A percentile compares a stretch with the other conserved stretches of the same genome.
Conservation (phyloP, 192 early-diverging fungal species). For the Coemansia sp. region DNA sequence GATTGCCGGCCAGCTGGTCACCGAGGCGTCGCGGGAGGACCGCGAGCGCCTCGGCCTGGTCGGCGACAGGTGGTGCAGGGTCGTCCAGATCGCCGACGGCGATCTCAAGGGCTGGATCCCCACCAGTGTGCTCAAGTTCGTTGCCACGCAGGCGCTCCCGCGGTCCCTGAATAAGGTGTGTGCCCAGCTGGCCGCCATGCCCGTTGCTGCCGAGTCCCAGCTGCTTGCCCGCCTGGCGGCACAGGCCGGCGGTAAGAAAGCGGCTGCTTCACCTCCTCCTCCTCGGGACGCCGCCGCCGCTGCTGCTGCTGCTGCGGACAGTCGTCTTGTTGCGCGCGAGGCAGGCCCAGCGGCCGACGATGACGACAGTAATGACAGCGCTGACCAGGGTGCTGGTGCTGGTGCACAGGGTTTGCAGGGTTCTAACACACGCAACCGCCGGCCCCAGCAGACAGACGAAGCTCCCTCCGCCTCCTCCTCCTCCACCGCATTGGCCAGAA, state of each 20-base stretch:
- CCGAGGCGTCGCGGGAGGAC: constrained; percentile 16
- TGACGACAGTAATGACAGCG: neutral
- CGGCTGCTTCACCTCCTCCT: too few relatives aligned
- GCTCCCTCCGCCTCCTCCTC: too few relatives aligned
- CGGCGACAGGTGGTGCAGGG: constrained; percentile 32
- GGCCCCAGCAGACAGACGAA: neutral
- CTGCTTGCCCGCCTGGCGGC: constrained; percentile 10
- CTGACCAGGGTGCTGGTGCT: too few relatives aligned
- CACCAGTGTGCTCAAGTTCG: constrained; percentile 51
- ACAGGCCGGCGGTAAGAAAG: neutral
- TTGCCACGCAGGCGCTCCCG: constrained; percentile 56
- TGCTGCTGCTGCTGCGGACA: too few relatives aligned
- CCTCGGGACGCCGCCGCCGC: neutral
- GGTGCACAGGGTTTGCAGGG: too few relatives aligned
- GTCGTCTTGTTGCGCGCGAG: neutral
- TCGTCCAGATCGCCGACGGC: constrained; percentile 55
- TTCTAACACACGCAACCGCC: too few relatives aligned
- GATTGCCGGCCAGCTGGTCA: constrained; percentile 53
- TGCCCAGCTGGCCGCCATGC: constrained; percentile 26
- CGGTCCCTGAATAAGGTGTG: constrained; percentile 55
- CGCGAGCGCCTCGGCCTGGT: constrained; percentile 16
- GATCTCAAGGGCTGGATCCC: constrained; percentile 57
- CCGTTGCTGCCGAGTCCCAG: constrained; percentile 26
- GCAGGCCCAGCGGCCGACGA: neutral
- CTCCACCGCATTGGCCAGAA: neutral